phyloP scores from a whole-genome alignment of 768 basidiomycete species.

The Rhizopogon rudus region DNA sequence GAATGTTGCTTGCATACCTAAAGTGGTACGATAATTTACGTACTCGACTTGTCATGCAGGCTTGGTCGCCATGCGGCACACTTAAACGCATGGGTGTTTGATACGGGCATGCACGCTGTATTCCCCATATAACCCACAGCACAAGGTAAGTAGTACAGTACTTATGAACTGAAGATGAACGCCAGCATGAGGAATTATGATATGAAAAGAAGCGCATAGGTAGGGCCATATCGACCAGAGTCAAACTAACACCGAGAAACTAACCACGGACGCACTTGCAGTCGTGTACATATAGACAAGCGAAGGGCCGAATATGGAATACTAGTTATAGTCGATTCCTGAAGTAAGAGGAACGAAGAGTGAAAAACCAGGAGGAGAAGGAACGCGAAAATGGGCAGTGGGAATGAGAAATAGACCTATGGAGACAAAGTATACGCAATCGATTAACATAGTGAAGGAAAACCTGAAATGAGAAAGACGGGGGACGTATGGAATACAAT shows the following conservation, averaged over 20 bases:
- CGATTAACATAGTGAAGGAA: constrained; percentile 10
- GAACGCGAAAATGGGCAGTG: neutral
- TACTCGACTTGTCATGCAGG: no score
- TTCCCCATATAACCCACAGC: constrained; percentile 1
- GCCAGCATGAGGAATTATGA: neutral
- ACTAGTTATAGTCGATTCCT: constrained; percentile 15
- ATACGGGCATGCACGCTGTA: neutral
- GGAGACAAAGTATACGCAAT: constrained; percentile 16
- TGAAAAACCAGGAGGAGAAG: neutral
- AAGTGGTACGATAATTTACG: no score
- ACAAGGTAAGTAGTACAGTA: constrained; percentile 1
- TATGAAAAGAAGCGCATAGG: constrained; percentile 2
- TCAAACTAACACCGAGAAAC: neutral
- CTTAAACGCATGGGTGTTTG: no score
- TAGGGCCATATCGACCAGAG: constrained; percentile 1
- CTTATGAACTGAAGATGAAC: neutral
- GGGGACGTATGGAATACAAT: constrained; percentile 15
- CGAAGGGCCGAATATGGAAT: constrained; percentile 17
- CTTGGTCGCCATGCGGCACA: no score
- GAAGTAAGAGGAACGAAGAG: constrained; percentile 1
- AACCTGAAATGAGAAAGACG: constrained; percentile 3
- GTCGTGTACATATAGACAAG: constrained; percentile 25
- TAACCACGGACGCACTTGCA: constrained; percentile 1
- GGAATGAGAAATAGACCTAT: constrained; percentile 15
- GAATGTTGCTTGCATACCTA: no score